Base-by-base conservation (phyloP, 768 basidiomycete species). In the Leccinum imitatum region DNA sequence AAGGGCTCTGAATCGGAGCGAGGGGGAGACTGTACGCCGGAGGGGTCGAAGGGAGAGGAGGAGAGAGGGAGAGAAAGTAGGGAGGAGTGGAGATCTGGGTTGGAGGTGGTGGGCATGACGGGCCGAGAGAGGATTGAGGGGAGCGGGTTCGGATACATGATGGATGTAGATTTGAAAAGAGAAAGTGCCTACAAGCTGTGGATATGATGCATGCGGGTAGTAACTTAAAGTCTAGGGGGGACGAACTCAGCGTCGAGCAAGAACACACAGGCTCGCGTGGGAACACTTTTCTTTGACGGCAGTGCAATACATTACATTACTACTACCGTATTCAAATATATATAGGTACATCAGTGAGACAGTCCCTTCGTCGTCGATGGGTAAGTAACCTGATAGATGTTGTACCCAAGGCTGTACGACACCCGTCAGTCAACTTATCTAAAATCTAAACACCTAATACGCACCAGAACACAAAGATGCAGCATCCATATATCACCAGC, bases 391-490 rank as follows among this genome's bases (percentile, higher is more conserved):
- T 84, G 77, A 69, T 92, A 91, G 54, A 93, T 84, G 69, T 93
- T 93, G 73, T 85, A 95, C 59, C 84, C 83, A 64, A 94, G 76
- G 70, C 93, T 94, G 70, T 30, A 27, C 3, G 15, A 7, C 21
- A 13, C 1, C 46, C 67, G 62, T 67, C 50, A 63, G 62, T 30
- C 48, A 7, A n/a, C 2, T n/a, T n/a, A 37, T 31, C 39, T 30
- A 3, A 19, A 25, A 13, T 30, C 44, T 46, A 19, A 11, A 6
- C 11, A 31, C 9, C 6, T 17, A 25, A n/a, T 27, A 76, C 93
- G 67, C 69, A 95, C 94, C 95, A 97, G 74, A 96, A 93, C 23
- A 90, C 79, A 74, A 94, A 92, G 39, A 98, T 84, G 68, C 80
- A 82, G 31, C 78, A 73, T 14, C 95, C 95, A 70, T 97, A 98